Conservation (phyloP, 257 asterid species). For the Verbena officinalis region DNA sequence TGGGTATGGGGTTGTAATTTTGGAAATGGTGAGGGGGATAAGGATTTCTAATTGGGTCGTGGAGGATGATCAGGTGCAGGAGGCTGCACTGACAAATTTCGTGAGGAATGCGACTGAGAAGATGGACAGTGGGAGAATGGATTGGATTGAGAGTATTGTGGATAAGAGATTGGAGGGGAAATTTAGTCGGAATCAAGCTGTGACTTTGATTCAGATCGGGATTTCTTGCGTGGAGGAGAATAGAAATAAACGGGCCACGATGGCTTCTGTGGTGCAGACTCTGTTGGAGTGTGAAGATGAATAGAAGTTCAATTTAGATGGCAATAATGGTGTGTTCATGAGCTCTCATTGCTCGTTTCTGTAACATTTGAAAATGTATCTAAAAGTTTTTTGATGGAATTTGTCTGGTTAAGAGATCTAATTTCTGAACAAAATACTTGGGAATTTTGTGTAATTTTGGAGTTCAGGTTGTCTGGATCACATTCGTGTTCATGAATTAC, state of each 20-base stretch:
- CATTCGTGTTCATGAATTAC: not conserved
- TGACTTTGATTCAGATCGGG: conserved; percentile 44
- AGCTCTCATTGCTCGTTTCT: not conserved
- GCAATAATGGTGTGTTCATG: not conserved
- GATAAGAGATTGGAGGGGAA: conserved; percentile 61
- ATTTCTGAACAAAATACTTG: too few relatives aligned
- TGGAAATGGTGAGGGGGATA: conserved; percentile 61
- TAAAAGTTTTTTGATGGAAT: not conserved
- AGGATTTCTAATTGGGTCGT: conserved; percentile 55
- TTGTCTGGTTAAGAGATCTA: not conserved
- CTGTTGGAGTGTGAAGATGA: conserved; percentile 50
- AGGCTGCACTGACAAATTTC: conserved; percentile 35
- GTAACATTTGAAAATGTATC: not conserved
- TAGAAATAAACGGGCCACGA: conserved; percentile 64
- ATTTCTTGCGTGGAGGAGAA: conserved; percentile 63
- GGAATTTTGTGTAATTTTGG: too few relatives aligned
- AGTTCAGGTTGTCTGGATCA: too few relatives aligned
- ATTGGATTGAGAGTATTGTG: conserved; percentile 56
- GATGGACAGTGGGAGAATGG: conserved; percentile 28
- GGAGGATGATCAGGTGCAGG: conserved; percentile 30
- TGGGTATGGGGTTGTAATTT: conserved; percentile 55
- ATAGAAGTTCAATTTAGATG: not conserved
- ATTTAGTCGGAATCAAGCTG: conserved; percentile 52
- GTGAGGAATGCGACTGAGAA: conserved; percentile 28
- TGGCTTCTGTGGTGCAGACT: conserved; percentile 65